Conservation (phyloP, 1,139 yeast species). For the Yamadazyma pseudoaaseri region DNA sequence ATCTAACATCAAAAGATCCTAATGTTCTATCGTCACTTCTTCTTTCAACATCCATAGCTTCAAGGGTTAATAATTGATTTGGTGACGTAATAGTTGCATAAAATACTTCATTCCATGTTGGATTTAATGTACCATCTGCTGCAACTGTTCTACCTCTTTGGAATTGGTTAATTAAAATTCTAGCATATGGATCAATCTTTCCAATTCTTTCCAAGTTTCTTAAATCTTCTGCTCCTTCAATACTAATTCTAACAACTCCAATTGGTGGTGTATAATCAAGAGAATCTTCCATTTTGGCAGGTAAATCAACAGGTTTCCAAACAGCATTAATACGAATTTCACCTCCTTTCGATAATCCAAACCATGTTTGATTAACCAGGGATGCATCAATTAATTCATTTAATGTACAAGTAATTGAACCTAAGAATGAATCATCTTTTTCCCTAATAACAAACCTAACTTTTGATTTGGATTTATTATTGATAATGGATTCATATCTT, state of each 20-base stretch:
- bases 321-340: conserved; percentile 65
- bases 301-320: conserved; percentile 80
- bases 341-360: conserved; percentile 68
- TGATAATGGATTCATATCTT: conserved; percentile 67
- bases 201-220: conserved; percentile 87
- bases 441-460: conserved; percentile 68
- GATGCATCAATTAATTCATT: conserved; percentile 74
- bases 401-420: conserved; percentile 63
- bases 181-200: conserved; percentile 86
- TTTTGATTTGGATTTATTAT: conserved; percentile 68
- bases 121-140: conserved; percentile 66
- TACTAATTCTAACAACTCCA: conserved; percentile 79
- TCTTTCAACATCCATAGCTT: conserved; percentile 88
- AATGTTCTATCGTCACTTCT: conserved; percentile 78
- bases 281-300: conserved; percentile 58
- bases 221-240: conserved; percentile 70
- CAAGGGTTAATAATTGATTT: conserved; percentile 77
- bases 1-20: conserved; percentile 73
- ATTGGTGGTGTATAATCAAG: conserved; percentile 89
- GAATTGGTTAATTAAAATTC: conserved; percentile 75
- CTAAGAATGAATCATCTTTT: conserved; percentile 53
- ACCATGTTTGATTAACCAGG: conserved; percentile 76
- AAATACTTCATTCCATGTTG: conserved; percentile 82
- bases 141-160: conserved; percentile 76
- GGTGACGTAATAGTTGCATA: conserved; percentile 81